Evolutionary conservation across 495 filamentous ascomycete species (phyloP), one percentile per base, ranked within the genome.

Genomic region (Xylaria intraflava): DNA sequence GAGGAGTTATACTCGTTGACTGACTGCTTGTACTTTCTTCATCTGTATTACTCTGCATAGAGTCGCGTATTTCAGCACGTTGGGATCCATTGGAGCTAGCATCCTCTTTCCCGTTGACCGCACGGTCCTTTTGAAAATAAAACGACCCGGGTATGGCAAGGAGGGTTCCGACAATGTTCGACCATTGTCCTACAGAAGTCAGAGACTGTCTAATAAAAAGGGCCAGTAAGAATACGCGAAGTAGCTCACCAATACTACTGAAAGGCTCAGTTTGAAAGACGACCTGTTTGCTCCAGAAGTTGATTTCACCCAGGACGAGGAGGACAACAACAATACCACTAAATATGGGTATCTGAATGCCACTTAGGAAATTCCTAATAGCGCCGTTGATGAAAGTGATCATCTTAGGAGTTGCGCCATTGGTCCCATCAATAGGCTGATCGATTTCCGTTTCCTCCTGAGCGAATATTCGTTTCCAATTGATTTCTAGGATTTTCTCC

Each of bases 401-500:
- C 35, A 65, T 68, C 33, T 61, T 65, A 3, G 67, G 59, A 5
- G 80, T 81, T 0, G 78, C 78, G 11, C 75, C 75, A 48, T 81
- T 80, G 7, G 78, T 81, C 12, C 78, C 79, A 41, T 72, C 60
- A 26, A 82, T 81, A 3, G 46, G 46, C 0, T 22, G 46, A 40
- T 56, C 41, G 40, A 73, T 55, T 20, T 76, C 65, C 17, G 47
- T 51, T 6, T 72, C 60, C n/a, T 51, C 60, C 56, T 53, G 56
- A 2, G 69, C 68, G 39, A 68, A 71, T 6, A 60, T 63, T 12
- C 65, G 54, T 47, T 69, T 76, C 76, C 76, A 80, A 49, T 82
- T 82, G 14, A 74, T 71, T 53, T 80, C 73, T 3, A 81, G 65
- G 20, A 83, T 83, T 56, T 80, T 82, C 46, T 79, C 76, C 75